A percentile compares a stretch with the other conserved stretches of the same genome.
Evolutionary conservation across 2,329 filamentous ascomycete genomes (phyloP).

Genomic region (Trichoderma koningii): DNA sequence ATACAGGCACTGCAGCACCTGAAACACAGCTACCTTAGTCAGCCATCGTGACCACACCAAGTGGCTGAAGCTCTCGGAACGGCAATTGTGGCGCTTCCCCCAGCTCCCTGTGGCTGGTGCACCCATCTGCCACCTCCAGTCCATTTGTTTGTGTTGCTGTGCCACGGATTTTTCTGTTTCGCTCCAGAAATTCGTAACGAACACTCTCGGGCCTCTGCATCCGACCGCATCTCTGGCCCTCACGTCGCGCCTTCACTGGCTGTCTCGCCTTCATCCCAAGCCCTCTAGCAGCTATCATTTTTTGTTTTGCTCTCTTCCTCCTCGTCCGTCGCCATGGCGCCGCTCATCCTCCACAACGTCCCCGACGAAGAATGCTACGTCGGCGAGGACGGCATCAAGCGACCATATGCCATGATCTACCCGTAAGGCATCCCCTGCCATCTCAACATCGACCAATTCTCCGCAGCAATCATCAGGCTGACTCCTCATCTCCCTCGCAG

Average conservation of each 20-base stretch:
- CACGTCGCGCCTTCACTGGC: conserved; percentile 10
- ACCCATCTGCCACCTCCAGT: no score
- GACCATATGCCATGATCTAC: conserved; percentile 68
- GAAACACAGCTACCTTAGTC: neutral
- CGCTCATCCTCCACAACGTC: conserved; percentile 68
- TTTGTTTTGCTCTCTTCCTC: neutral
- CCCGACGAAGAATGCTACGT: conserved; percentile 68
- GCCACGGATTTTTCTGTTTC: conserved; percentile 15
- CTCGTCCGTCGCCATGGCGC: conserved; percentile 53
- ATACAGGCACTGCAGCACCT: no score
- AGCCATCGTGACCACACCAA: neutral
- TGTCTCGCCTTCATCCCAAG: neutral
- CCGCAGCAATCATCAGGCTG: neutral
- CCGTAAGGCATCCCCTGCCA: conserved; percentile 49
- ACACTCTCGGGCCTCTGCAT: conserved; percentile 11
- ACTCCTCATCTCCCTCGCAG: conserved; percentile 33
- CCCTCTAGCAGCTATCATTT: neutral
- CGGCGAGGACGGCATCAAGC: conserved; percentile 64
- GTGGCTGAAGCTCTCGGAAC: neutral
- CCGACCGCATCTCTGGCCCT: neutral
- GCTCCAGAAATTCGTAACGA: conserved; percentile 16
- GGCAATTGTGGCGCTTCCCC: conserved; percentile 16
- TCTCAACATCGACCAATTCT: neutral
- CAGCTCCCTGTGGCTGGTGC: conserved; percentile 6
- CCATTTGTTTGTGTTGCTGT: conserved; percentile 6